Base-by-base conservation (phyloP, 495 filamentous ascomycete genomes). In the Podospora tetraspora region DNA sequence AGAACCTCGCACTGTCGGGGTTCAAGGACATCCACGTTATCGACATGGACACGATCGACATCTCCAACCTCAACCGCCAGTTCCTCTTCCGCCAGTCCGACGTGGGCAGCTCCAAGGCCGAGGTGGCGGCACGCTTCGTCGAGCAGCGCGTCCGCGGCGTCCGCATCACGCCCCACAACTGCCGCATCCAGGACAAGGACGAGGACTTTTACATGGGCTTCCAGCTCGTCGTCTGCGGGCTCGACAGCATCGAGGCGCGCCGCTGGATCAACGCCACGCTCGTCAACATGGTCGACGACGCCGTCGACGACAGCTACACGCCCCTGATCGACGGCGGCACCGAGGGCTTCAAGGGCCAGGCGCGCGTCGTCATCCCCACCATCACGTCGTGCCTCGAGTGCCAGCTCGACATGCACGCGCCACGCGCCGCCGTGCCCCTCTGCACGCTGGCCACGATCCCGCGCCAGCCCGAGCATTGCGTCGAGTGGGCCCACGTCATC, bases 11-110 rank as follows among this genome's bases (percentile, higher is more conserved):
- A 30, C 84, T 97, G 3, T 97, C 94, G 3, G 93, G 96, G 12
- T 98, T 98, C 82, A 96, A 91, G 78, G 85, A 97, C 76, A 97
- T 99, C 68, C 93, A 98, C 82, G 94, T 99, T 56, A 98, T 99
- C 72, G 96, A 99, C 82, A 99, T 99, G 96, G 94, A 92, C 70
- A 98, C 94, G 7, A 99, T 99, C 77, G 96, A 99, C 75, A 93
- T 99, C 65, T 97, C 93, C 25, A 99, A 99, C 79, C 85, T 99
- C 59, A 99, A 99, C 77, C 89, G 96, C 24, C 96, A 99, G 76
- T 99, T 99, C 76, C 87, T 99, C 61, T 99, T 99, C 78, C 92
- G 96, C 21, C 84, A 94, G 72, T 82, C 87, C 60, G 96, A 99
- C 75, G 94, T 99, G 25, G 95, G 96, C 37, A 94, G 92, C 71